These are phyloP conservation scores for Blastomyces gilchristii DNA, from an alignment of 2,329 filamentous ascomycete species.

Conservation along the genomic window DNA sequence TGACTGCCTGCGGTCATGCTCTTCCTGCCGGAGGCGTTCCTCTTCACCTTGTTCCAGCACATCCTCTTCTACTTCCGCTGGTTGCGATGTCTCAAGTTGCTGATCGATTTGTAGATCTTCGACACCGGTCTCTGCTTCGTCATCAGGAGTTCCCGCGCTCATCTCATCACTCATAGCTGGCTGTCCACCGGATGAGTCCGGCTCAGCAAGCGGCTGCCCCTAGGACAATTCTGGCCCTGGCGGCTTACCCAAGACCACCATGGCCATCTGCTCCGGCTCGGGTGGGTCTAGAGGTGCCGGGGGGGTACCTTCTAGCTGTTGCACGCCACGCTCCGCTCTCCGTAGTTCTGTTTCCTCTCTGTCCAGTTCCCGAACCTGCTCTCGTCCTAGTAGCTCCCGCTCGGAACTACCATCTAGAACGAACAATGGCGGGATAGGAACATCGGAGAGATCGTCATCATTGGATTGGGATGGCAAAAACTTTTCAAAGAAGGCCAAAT, in stretches of 20 bases:
- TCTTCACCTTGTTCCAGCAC: no score
- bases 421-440: not conserved
- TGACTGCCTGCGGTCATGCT: not conserved
- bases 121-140: no score
- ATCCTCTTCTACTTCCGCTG: no score
- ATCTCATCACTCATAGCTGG: not conserved
- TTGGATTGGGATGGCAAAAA: not conserved
- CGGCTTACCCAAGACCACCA: no score
- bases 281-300: no score
- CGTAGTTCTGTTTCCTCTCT: not conserved
- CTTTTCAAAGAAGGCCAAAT: conserved; percentile 19
- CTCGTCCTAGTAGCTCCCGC: not conserved
- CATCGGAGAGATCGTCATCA: not conserved
- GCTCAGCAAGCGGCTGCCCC: not conserved
- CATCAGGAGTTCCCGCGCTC: no score
- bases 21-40: not conserved
- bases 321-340: no score
- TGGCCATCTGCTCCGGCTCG: no score
- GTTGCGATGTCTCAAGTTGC: no score
- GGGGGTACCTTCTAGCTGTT: no score
- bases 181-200: not conserved
- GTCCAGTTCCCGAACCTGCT: not conserved
- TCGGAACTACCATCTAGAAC: not conserved
- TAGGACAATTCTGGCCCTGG: no score
- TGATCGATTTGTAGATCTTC: no score